Evolutionary conservation across 1,139 yeast species (phyloP).

Genomic region (Tardiomyces blankii): DNA sequence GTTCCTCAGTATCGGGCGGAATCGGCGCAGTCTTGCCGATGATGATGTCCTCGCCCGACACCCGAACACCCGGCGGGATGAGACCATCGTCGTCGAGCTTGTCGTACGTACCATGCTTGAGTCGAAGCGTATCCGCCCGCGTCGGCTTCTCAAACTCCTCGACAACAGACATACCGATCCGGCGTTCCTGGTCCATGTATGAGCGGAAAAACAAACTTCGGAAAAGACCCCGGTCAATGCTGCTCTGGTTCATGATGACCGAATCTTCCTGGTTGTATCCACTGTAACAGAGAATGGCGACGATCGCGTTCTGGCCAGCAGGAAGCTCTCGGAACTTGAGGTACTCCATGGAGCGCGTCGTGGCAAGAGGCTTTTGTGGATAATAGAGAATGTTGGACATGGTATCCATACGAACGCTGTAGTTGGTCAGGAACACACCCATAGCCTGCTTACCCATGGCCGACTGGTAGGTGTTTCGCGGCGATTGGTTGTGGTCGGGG

Average conservation of each 20-base stretch:
- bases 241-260: constrained; percentile 97
- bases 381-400: constrained; percentile 97
- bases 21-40: constrained; percentile 98
- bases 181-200: constrained; percentile 96
- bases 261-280: constrained; percentile 99
- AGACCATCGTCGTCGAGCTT: constrained; percentile 97
- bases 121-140: constrained; percentile 83
- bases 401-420: constrained; percentile 96
- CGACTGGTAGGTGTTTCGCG: constrained; percentile 97
- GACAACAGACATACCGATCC: constrained; percentile 96
- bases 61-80: constrained; percentile 97
- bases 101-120: constrained; percentile 97
- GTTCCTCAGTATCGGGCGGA: constrained; percentile 95
- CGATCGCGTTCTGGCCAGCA: constrained; percentile 98
- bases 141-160: constrained; percentile 96
- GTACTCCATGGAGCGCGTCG: constrained; percentile 98
- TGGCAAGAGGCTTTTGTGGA: constrained; percentile 98
- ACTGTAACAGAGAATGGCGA: constrained; percentile 94
- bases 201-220: constrained; percentile 93
- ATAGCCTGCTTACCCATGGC: constrained; percentile 99
- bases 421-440: constrained; percentile 98
- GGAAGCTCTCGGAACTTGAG: constrained; percentile 96
- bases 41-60: constrained; percentile 95
- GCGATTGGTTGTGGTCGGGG: constrained; percentile 99
- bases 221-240: constrained; percentile 93